Evolutionary conservation across 2,329 filamentous ascomycete genomes (phyloP).

Genomic region (Aspergillus calidoustus): DNA sequence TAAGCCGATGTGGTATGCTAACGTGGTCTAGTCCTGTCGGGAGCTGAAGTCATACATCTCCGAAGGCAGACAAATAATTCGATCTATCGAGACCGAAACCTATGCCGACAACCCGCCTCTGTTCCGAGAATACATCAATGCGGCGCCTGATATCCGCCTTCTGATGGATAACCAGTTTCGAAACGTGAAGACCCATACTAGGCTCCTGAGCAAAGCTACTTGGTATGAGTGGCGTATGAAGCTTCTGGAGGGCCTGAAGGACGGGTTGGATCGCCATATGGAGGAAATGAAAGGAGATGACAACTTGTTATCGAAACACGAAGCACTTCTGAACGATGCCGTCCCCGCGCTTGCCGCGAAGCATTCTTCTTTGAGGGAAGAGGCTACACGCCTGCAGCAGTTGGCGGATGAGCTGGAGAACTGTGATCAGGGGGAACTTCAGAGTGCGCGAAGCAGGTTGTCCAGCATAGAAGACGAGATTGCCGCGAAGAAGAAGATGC

Average conservation of each 20-base stretch:
- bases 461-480: conserved; percentile 69
- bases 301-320: conserved; percentile 67
- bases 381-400: conserved; percentile 70
- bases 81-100: conserved; percentile 87
- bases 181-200: conserved; percentile 91
- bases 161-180: conserved; percentile 98
- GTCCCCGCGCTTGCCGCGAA: conserved; percentile 69
- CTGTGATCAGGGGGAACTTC: conserved; percentile 79
- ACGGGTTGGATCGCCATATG: conserved; percentile 75
- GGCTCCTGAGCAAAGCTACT: conserved; percentile 88
- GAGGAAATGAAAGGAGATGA: conserved; percentile 79
- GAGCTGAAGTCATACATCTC: conserved; percentile 97
- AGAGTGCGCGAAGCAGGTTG: conserved; percentile 72
- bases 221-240: conserved; percentile 99
- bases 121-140: conserved; percentile 88
- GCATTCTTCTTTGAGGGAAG: conserved; percentile 64
- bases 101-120: conserved; percentile 87
- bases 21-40: conserved; percentile 69
- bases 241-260: conserved; percentile 78
- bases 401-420: conserved; percentile 64
- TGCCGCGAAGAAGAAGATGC: conserved; percentile 67
- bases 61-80: conserved; percentile 85
- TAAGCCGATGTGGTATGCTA: conserved; percentile 27
- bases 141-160: conserved; percentile 77
- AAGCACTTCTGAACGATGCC: conserved; percentile 68